Conservation (phyloP, 148 eudicot species). For the Rhododendron ovatum region DNA sequence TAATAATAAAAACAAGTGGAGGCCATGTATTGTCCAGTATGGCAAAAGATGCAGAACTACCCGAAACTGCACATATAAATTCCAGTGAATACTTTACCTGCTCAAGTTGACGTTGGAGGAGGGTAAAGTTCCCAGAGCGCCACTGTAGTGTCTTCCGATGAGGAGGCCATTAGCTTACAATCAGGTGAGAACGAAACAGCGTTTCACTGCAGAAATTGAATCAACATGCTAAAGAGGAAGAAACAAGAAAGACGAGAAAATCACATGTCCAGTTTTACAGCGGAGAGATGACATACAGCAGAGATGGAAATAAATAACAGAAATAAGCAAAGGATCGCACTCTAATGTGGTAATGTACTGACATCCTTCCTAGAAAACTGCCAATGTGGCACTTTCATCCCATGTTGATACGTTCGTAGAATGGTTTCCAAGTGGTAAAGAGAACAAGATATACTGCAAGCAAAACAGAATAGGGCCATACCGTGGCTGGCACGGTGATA, state of each 20-base stretch:
- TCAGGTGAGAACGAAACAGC: slow-evolving; percentile 4
- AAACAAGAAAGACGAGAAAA: neutral
- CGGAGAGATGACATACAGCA: neutral
- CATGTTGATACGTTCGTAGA: neutral
- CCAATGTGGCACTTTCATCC: neutral
- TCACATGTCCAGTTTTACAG: neutral
- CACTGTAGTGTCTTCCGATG: slow-evolving; percentile 13
- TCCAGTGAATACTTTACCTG: neutral
- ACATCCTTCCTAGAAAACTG: neutral
- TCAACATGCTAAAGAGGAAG: neutral
- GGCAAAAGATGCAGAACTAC: neutral
- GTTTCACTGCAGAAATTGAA: slow-evolving; percentile 8
- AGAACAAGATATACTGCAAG: neutral
- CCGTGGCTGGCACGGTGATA: slow-evolving; percentile 19
- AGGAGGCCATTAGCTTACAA: slow-evolving; percentile 14
- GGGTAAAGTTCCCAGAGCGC: slow-evolving; percentile 14
- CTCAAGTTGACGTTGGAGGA: neutral
- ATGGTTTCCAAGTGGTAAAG: neutral
- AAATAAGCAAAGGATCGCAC: neutral
- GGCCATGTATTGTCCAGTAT: neutral
- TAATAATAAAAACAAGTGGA: neutral
- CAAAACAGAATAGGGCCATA: neutral
- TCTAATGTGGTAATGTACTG: neutral
- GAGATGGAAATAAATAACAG: neutral
- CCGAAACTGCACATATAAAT: neutral